Evolutionary conservation across 768 basidiomycete genomes (phyloP).

Genomic region (Suillus occidentalis): DNA sequence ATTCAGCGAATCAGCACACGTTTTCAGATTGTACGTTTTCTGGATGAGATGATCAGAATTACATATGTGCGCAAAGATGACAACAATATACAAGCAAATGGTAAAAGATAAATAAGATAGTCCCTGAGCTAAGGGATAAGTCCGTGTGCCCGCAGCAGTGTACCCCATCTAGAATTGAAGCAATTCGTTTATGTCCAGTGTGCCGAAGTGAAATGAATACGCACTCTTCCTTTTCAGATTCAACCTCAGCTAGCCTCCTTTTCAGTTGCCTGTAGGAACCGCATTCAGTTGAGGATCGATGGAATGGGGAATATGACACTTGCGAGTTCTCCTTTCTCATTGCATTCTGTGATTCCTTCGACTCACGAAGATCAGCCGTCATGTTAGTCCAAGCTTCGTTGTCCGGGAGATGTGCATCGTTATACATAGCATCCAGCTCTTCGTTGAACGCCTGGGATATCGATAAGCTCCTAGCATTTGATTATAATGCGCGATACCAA

Average conservation of each 20-base stretch:
- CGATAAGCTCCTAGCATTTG: conserved; percentile 2
- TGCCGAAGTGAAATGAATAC: conserved; percentile 28
- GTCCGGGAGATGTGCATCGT: conserved; percentile 77
- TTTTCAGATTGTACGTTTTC: neutral
- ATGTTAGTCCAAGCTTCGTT: conserved; percentile 84
- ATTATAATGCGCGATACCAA: conserved; percentile 34
- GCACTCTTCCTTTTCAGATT: conserved; percentile 80
- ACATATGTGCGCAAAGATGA: neutral
- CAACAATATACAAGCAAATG: conserved; percentile 8
- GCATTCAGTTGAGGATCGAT: conserved; percentile 9
- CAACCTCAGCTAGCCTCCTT: conserved; percentile 65
- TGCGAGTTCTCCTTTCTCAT: conserved; percentile 80
- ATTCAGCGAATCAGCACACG: neutral
- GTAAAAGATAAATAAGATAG: conserved; percentile 1
- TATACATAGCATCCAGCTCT: conserved; percentile 89
- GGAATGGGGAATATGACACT: conserved; percentile 28
- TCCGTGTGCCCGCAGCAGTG: conserved; percentile 51
- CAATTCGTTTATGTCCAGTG: conserved; percentile 11
- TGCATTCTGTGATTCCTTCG: conserved; percentile 77
- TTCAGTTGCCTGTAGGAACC: conserved; percentile 56
- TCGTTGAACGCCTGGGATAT: conserved; percentile 82
- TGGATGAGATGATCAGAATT: neutral
- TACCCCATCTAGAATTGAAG: conserved; percentile 55
- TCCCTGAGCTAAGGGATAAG: conserved; percentile 37
- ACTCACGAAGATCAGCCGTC: conserved; percentile 65